phyloP scores from a whole-genome alignment of 495 filamentous ascomycete genomes.

The Cercophora sp. region DNA sequence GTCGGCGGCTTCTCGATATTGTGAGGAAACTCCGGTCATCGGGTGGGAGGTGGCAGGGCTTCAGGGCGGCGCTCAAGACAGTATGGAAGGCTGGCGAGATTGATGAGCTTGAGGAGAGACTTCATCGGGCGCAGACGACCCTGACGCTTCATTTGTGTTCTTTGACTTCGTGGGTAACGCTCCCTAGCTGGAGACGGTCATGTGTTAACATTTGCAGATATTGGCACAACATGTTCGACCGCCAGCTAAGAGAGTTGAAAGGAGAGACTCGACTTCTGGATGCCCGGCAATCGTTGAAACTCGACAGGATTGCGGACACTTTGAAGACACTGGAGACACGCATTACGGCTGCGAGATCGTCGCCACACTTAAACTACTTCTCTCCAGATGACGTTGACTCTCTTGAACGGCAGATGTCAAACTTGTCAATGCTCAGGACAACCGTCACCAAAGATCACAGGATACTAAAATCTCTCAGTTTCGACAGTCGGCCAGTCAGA shows the following conservation, averaged over 20 bases:
- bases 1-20: neutral
- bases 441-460: neutral
- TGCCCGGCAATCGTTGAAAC: neutral
- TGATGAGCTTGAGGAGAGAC: neutral
- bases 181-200: too few relatives aligned
- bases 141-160: neutral
- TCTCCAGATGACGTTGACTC: neutral
- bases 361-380: neutral
- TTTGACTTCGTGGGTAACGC: neutral
- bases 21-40: neutral
- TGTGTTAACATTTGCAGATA: too few relatives aligned
- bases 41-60: neutral
- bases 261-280: neutral
- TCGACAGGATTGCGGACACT: neutral
- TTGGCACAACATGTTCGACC: neutral
- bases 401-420: neutral
- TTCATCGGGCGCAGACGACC: neutral
- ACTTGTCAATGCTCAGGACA: neutral
- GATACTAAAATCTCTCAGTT: conserved; percentile 1
- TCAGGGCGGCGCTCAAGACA: neutral
- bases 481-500: neutral
- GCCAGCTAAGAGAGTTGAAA: neutral
- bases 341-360: neutral
- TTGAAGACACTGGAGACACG: neutral
- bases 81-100: neutral